Percentiles rank a stretch among this genome's conserved stretches.
These are phyloP conservation scores for Citropsis articulata DNA, from an alignment of 345 rosid species.

Conservation along the genomic window DNA sequence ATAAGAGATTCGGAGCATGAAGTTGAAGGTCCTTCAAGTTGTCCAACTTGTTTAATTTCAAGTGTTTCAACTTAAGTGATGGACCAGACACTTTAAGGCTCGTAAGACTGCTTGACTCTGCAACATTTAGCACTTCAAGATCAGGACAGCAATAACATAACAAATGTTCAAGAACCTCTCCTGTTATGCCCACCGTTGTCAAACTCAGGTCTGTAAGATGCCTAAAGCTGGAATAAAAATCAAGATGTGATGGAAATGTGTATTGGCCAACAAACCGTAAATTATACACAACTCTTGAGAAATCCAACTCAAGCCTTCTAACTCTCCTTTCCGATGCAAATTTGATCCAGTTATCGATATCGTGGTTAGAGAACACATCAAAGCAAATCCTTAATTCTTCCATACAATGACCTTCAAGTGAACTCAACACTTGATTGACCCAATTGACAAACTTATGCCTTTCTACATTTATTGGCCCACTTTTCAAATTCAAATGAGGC, in stretches of 20 bases:
- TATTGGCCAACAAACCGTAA: background rate
- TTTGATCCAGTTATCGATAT: background rate
- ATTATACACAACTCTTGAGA: background rate
- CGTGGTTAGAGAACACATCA: background rate
- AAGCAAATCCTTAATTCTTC: background rate
- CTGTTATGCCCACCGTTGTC: background rate
- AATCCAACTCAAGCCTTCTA: background rate
- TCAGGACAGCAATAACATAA: background rate
- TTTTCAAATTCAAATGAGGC: background rate
- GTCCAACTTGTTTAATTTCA: background rate
- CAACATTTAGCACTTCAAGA: no score
- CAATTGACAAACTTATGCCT: background rate
- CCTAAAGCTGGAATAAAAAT: background rate
- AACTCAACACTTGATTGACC: background rate
- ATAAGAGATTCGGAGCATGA: background rate
- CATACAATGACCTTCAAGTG: background rate
- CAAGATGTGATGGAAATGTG: background rate
- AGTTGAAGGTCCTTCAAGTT: background rate
- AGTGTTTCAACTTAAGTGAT: background rate
- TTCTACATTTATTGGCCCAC: background rate
- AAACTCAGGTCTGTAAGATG: background rate
- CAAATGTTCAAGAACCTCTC: background rate
- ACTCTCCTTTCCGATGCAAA: background rate
- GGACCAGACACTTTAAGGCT: background rate
- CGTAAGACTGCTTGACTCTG: background rate